These are phyloP conservation scores for Psidium guajava DNA, from an alignment of 345 rosid species.

Conservation along the genomic window DNA sequence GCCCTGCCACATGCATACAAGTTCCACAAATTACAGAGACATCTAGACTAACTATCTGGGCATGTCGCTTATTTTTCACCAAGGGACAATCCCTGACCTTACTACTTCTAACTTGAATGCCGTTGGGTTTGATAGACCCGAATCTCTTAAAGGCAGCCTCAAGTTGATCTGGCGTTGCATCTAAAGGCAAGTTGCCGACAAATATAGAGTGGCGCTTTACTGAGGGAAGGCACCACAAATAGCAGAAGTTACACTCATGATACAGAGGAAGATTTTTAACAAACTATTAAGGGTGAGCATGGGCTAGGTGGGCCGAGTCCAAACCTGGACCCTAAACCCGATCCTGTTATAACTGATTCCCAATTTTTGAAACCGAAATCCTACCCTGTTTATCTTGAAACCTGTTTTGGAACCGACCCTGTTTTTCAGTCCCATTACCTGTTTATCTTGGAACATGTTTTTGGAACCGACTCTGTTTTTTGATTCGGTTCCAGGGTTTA, in stretches of 20 bases:
- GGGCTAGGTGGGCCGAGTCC: too few species aligned
- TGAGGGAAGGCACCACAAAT: constrained; percentile 9
- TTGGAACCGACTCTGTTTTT: too few species aligned
- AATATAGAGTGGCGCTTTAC: constrained; percentile 47
- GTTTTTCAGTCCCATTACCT: too few species aligned
- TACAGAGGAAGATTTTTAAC: background rate
- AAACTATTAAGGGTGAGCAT: too few species aligned
- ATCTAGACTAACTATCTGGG: background rate
- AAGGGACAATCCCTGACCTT: constrained; percentile 24
- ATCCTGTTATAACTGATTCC: too few species aligned
- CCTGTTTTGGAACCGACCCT: too few species aligned
- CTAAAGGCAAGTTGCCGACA: constrained; percentile 52
- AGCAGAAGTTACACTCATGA: background rate
- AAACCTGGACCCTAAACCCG: too few species aligned
- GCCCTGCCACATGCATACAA: constrained; percentile 1
- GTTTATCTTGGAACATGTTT: too few species aligned
- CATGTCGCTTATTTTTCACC: background rate
- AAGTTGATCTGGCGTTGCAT: constrained; percentile 38
- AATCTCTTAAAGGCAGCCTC: constrained; percentile 24
- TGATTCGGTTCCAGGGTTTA: too few species aligned
- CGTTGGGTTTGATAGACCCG: constrained; percentile 43
- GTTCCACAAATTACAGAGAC: background rate
- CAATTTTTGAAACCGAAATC: too few species aligned
- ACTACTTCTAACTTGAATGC: constrained; percentile 57
- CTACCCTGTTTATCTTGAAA: too few species aligned